phyloP scores from a whole-genome alignment of 2,329 filamentous ascomycete genomes.

The Cladobotryum protrusum region DNA sequence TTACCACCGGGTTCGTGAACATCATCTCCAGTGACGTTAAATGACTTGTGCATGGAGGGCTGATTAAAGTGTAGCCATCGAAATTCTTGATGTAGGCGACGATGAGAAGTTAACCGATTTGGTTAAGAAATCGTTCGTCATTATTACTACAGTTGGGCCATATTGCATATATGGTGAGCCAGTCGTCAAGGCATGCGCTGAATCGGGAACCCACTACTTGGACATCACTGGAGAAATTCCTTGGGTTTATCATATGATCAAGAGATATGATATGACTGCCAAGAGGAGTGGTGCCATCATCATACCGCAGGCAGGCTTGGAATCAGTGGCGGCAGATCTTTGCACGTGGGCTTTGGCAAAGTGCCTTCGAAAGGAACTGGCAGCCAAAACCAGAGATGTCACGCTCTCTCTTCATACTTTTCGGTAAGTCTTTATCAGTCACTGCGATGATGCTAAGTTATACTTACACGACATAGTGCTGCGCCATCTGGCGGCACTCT shows the following conservation, averaged over 20 bases:
- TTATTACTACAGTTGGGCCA: slow-evolving; percentile 56
- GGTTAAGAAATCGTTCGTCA: slow-evolving; percentile 48
- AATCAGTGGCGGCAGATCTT: slow-evolving; percentile 57
- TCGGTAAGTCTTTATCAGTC: slow-evolving; percentile 24
- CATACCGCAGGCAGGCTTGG: slow-evolving; percentile 56
- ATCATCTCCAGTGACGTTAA: background rate
- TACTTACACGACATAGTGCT: slow-evolving; percentile 14
- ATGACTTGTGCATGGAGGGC: background rate
- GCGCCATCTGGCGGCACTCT: slow-evolving; percentile 61
- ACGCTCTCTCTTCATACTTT: slow-evolving; percentile 43
- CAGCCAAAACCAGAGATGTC: slow-evolving; percentile 46
- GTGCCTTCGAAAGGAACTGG: slow-evolving; percentile 43
- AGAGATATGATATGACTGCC: slow-evolving; percentile 49
- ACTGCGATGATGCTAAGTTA: background rate
- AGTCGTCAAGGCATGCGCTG: slow-evolving; percentile 55
- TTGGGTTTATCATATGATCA: slow-evolving; percentile 54
- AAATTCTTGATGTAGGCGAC: slow-evolving; percentile 44
- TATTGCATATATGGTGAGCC: slow-evolving; percentile 51
- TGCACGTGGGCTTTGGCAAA: slow-evolving; percentile 48
- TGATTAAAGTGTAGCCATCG: slow-evolving; percentile 37
- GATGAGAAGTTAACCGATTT: slow-evolving; percentile 40
- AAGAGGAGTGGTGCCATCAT: slow-evolving; percentile 50
- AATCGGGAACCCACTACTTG: slow-evolving; percentile 58
- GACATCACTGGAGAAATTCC: slow-evolving; percentile 57
- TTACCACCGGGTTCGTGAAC: slow-evolving; percentile 54